phyloP scores from a whole-genome alignment of 148 eudicot species.

The Chenopodium quinoa region DNA sequence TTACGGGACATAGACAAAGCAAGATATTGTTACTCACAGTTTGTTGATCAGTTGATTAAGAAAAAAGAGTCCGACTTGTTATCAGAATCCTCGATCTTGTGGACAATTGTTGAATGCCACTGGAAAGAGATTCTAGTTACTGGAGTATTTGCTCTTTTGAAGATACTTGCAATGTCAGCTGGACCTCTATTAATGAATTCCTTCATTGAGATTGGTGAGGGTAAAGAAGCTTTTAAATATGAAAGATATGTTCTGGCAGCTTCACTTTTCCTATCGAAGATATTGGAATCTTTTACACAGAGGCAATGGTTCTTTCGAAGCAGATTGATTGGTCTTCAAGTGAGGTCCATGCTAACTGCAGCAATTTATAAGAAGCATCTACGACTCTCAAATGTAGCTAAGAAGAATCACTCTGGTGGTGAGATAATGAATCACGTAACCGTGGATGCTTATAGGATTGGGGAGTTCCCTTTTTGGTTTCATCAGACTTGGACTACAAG shows the following conservation, averaged over 20 bases:
- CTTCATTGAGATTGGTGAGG: slow-evolving; percentile 81
- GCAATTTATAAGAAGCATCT: slow-evolving; percentile 70
- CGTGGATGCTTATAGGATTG: slow-evolving; percentile 72
- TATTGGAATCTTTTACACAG: slow-evolving; percentile 66
- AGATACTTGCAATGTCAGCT: slow-evolving; percentile 58
- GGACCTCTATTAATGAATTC: slow-evolving; percentile 81
- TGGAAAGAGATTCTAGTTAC: slow-evolving; percentile 61
- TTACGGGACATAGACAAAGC: slow-evolving; percentile 57
- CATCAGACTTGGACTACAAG: slow-evolving; percentile 73
- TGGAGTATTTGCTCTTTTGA: slow-evolving; percentile 71
- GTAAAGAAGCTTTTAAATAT: slow-evolving; percentile 47
- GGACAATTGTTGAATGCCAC: slow-evolving; percentile 62
- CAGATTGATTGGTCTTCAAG: slow-evolving; percentile 59
- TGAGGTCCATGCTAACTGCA: slow-evolving; percentile 66
- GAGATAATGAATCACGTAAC: slow-evolving; percentile 75
- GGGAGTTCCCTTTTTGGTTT: slow-evolving; percentile 80
- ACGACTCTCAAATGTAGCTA: slow-evolving; percentile 57
- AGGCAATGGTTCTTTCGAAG: slow-evolving; percentile 73
- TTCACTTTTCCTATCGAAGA: slow-evolving; percentile 55
- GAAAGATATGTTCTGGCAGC: slow-evolving; percentile 60
- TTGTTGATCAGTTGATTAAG: slow-evolving; percentile 37
- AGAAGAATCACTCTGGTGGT: slow-evolving; percentile 58
- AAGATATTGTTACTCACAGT: slow-evolving; percentile 51
- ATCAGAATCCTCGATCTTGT: slow-evolving; percentile 51
- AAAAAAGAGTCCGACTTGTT: slow-evolving; percentile 37